Evolutionary conservation across 257 asterid species (phyloP).

Genomic region (Schizonepeta tenuifolia): DNA sequence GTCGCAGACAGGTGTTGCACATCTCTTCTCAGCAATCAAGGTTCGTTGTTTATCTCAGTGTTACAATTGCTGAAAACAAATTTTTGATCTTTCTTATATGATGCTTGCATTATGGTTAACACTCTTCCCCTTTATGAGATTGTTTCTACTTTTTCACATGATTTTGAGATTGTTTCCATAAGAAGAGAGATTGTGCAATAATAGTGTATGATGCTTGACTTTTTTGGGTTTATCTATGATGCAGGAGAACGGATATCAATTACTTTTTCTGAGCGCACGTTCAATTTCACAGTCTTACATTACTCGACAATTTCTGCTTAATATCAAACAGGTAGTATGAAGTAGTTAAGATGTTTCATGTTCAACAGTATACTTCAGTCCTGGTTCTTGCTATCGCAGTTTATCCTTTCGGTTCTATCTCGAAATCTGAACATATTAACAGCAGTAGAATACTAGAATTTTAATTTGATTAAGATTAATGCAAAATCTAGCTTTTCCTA

Average conservation of each 20-base stretch:
- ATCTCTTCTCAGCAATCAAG: conserved; percentile 98
- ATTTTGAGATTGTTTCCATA: conserved; percentile 6
- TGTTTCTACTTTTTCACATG: not conserved
- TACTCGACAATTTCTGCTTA: conserved; percentile 81
- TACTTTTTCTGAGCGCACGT: conserved; percentile 96
- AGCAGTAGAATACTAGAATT: not conserved
- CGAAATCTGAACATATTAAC: not conserved
- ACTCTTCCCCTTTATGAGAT: not conserved
- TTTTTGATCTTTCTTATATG: not conserved
- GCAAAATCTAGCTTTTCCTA: not conserved
- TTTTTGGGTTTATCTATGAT: conserved; percentile 35
- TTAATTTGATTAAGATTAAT: not conserved
- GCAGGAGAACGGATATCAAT: conserved; percentile 97
- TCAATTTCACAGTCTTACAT: conserved; percentile 87
- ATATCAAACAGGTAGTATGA: conserved; percentile 81
- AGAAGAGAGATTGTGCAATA: conserved; percentile 1
- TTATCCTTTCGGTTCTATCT: not conserved
- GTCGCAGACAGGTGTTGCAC: conserved; percentile 92
- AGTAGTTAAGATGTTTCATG: not conserved
- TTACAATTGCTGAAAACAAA: conserved; percentile 1
- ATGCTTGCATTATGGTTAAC: not conserved
- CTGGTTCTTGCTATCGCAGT: not conserved
- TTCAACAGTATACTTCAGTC: not conserved
- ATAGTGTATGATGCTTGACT: conserved; percentile 9
- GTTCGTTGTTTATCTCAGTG: conserved; percentile 40